These are phyloP conservation scores for Lachnellula suecica DNA, from an alignment of 2,329 filamentous ascomycete species.

Conservation along the genomic window DNA sequence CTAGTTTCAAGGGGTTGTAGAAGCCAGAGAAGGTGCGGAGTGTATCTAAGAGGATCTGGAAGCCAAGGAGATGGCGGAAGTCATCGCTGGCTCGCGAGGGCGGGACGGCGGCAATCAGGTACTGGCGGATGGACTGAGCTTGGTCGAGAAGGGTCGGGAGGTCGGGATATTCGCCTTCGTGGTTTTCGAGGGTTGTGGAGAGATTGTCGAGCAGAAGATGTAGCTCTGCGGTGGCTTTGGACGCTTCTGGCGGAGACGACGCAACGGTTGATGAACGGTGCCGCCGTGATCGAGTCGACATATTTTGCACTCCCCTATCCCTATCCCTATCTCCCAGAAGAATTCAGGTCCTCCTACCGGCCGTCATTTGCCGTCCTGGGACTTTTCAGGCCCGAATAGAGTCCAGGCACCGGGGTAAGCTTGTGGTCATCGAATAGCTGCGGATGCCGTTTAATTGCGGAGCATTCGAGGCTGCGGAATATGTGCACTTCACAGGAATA, in stretches of 20 bases:
- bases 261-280: slow-evolving; percentile 65
- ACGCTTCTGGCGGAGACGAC: slow-evolving; percentile 53
- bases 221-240: slow-evolving; percentile 61
- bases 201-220: slow-evolving; percentile 50
- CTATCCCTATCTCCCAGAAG: slow-evolving; percentile 28
- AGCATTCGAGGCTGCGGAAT: neutral
- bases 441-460: too few relatives aligned
- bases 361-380: slow-evolving; percentile 23
- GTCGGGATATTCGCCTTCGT: slow-evolving; percentile 29
- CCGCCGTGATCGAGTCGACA: slow-evolving; percentile 53
- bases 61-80: slow-evolving; percentile 79
- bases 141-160: slow-evolving; percentile 32
- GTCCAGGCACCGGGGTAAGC: slow-evolving; percentile 20
- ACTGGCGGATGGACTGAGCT: slow-evolving; percentile 29
- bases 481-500: neutral
- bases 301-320: slow-evolving; percentile 40
- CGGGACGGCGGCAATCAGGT: slow-evolving; percentile 40
- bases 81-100: slow-evolving; percentile 66
- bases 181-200: slow-evolving; percentile 34
- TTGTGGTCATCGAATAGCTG: slow-evolving; percentile 24
- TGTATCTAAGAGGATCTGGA: slow-evolving; percentile 69
- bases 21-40: slow-evolving; percentile 72
- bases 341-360: slow-evolving; percentile 16
- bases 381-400: slow-evolving; percentile 18
- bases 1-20: slow-evolving; percentile 67